A percentile compares a stretch with the other conserved stretches of the same genome.
These are phyloP conservation scores for Aspergillus conjunctus DNA, from an alignment of 495 filamentous ascomycete species.

Conservation along the genomic window DNA sequence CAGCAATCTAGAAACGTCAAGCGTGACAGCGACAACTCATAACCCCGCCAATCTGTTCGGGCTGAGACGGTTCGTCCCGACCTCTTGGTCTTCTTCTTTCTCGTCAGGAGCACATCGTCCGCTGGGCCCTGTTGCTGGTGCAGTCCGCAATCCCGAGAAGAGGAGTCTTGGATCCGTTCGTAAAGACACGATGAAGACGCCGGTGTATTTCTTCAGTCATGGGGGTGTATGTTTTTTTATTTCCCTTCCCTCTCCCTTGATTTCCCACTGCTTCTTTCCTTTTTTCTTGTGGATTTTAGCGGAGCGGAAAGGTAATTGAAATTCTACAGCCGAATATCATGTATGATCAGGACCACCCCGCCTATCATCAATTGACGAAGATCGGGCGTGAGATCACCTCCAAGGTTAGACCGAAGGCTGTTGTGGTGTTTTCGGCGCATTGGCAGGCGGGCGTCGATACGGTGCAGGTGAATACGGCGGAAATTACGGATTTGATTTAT, in stretches of 20 bases:
- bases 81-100: conserved; percentile 9
- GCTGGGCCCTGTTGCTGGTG: not conserved
- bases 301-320: not conserved
- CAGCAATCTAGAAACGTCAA: not conserved
- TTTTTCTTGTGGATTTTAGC: no score
- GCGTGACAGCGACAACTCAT: not conserved
- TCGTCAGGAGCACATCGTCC: conserved; percentile 13
- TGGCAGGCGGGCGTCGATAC: conserved; percentile 66
- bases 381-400: conserved; percentile 80
- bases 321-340: conserved; percentile 67
- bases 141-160: not conserved
- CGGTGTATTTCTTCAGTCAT: conserved; percentile 80
- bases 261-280: not conserved
- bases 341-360: conserved; percentile 72
- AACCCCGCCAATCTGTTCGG: conserved; percentile 37
- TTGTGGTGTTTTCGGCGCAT: conserved; percentile 87
- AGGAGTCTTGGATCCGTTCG: not conserved
- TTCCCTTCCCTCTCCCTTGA: not conserved
- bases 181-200: conserved; percentile 43
- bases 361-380: conserved; percentile 64
- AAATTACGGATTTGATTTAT: conserved; percentile 74
- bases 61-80: conserved; percentile 31
- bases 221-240: conserved; percentile 61
- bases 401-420: conserved; percentile 75
- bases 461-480: conserved; percentile 73